Base-by-base conservation (phyloP, 2,329 filamentous ascomycete species). In the Ampelomyces quisqualis region DNA sequence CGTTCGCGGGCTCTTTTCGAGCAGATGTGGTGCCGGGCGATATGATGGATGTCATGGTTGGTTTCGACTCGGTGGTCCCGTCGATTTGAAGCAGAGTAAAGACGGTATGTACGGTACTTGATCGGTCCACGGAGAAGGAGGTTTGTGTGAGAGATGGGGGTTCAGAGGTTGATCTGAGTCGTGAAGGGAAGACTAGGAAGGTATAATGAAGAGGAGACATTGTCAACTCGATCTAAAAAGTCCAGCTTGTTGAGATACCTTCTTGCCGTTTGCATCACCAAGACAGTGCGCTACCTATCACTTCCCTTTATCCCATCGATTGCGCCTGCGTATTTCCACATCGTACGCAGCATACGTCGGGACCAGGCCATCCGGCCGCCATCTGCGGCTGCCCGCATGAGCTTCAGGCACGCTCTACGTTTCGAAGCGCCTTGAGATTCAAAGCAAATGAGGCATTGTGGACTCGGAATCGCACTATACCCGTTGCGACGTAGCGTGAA, bases 71-170 rank as follows among this genome's bases (percentile, higher is more conserved):
- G 19, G 9, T 14, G 10, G 18, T 18, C 23, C 40, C 34, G 14
- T 43, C 40, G 18, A 23, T 23, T 15, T 35, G 30, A 6, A 15
- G 5, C 40, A 43, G 36, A 14, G 21, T 34, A 29, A 19, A 33
- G 28, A 33, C n/a, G 9, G 15, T 33, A 7, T 33, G 29, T 20
- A 26, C 21, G 4, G 28, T 39, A 13, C 15, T 27, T n/a, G 22
- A 19, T 14, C 22, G 15, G 15, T 39, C 30, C 4, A 32, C 30
- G 17, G 30, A 32, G 30, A 32, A 32, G 18, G 30, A 19, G 30
- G 13, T 17, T 11, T 21, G 30, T 21, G 4, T 32, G 17, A 17
- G 29, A 7, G 17, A n/a, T n/a, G 30, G 13, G 13, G 17, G 18
- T 4, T 32, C 8, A 11, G 30, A 21, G 13, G 13, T 17, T 19